A percentile compares a stretch with the other conserved stretches of the same genome.
Conservation (phyloP, 2,329 filamentous ascomycete genomes). For the Falciphora oryzae region DNA sequence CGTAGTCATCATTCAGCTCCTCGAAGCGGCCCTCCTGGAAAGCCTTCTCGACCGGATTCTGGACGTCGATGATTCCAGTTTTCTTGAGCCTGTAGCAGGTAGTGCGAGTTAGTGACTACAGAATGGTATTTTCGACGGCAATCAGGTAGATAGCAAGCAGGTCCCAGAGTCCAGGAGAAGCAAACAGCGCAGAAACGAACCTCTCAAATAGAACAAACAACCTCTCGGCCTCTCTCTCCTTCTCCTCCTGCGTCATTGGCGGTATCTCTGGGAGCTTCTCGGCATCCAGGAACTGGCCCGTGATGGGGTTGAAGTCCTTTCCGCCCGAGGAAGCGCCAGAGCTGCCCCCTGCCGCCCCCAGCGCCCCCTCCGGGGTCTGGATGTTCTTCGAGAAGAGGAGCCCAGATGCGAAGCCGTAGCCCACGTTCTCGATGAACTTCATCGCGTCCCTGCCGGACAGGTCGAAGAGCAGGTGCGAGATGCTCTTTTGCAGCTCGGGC, state of each 20-base stretch:
- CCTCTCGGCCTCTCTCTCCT: slow-evolving; percentile 82
- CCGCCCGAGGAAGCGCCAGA: slow-evolving; percentile 6
- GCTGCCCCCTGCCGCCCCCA: slow-evolving; percentile 20
- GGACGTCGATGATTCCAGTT: slow-evolving; percentile 69
- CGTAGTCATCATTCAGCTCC: slow-evolving; percentile 58
- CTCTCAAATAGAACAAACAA: slow-evolving; percentile 88
- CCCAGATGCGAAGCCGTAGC: slow-evolving; percentile 89
- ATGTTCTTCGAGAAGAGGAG: slow-evolving; percentile 84
- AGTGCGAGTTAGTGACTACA: slow-evolving; percentile 15
- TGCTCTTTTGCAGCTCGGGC: slow-evolving; percentile 65
- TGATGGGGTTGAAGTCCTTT: slow-evolving; percentile 72
- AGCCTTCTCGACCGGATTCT: slow-evolving; percentile 72
- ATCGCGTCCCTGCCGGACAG: slow-evolving; percentile 75
- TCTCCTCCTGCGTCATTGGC: slow-evolving; percentile 87
- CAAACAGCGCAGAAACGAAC: slow-evolving; percentile 34
- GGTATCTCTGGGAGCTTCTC: slow-evolving; percentile 55
- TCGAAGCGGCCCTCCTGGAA: slow-evolving; percentile 64
- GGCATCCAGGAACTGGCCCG: slow-evolving; percentile 70
- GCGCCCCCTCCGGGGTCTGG: slow-evolving; percentile 57
- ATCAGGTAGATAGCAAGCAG: not conserved
- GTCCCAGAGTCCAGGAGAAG: not conserved
- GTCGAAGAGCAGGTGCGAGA: slow-evolving; percentile 79
- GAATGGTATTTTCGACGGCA: not conserved
- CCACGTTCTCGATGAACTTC: slow-evolving; percentile 83
- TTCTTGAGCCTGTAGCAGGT: slow-evolving; percentile 48